Base-by-base conservation (phyloP, 2,329 filamentous ascomycete species). In the Botryotinia globosa region DNA sequence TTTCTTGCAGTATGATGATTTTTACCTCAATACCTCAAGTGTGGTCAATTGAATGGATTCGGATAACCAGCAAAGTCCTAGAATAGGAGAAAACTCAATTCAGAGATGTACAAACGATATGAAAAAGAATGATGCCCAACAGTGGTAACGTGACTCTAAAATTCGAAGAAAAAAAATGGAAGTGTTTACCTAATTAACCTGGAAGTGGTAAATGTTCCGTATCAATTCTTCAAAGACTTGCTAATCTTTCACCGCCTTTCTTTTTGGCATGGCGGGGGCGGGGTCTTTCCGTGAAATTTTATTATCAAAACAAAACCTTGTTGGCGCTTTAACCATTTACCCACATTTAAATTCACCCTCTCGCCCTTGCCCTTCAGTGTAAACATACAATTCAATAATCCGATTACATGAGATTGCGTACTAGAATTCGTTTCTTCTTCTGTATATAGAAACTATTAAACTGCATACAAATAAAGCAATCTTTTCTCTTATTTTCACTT, bases 231-330 rank as follows among this genome's bases (percentile, higher is more conserved):
- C 37, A 37, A 37, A 39, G 12, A 39, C 12, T 45, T 67, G 48
- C 34, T 16, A 29, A 56, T 32, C 25, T 42, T 67, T 67, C 65
- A 67, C 65, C 65, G 48, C 65, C 37, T 67, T 67, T n/a, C n/a
- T 29, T 32, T 42, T 29, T 65, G 48, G 34, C n/a, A 67, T 42
- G 48, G 65, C 48, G 65, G 65, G 65, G 65, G 65, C 48, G 65
- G 65, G 65, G 65, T 42, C 32, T 56, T 42, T 32, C 25, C 58
- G 37, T 63, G 20, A 63, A 63, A 44, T 22, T 63, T 63, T 63
- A 45, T 63, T 58, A 32, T 32, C 29, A 58, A 20, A 61, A 37
- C 34, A 61, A 61, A 37, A 34, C 54, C 58, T 61, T 54, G 37
- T 51, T 20, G 37, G 42, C 25, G 10, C 51, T 29, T 54, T 14